Evolutionary conservation across 768 basidiomycete species (phyloP).

Genomic region (Candolleomyces efflorescens): DNA sequence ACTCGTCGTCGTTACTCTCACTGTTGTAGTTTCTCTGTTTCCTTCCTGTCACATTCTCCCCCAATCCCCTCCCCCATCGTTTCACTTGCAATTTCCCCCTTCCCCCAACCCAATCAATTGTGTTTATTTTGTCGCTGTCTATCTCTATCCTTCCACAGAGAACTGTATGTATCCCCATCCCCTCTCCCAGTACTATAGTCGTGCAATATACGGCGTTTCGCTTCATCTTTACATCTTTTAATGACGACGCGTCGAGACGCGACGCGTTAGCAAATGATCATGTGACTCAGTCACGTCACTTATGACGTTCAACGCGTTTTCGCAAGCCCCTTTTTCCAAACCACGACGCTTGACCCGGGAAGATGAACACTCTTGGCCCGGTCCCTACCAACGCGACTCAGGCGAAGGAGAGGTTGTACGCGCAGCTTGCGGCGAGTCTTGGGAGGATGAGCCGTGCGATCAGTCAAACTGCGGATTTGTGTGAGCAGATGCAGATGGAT

Average conservation of each 20-base stretch:
- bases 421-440: slow-evolving; percentile 67
- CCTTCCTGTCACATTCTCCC: background rate
- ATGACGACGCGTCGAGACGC: background rate
- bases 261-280: background rate
- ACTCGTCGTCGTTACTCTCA: background rate
- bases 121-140: background rate
- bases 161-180: background rate
- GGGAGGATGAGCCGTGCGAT: slow-evolving; percentile 65
- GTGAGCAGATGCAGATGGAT: slow-evolving; percentile 72
- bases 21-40: background rate
- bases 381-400: slow-evolving; percentile 63
- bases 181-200: no score
- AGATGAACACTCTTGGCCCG: slow-evolving; percentile 15
- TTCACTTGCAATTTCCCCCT: background rate
- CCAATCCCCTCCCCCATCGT: background rate
- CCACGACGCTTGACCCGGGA: background rate
- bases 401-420: slow-evolving; percentile 78
- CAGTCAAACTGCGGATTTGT: slow-evolving; percentile 69
- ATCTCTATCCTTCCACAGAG: background rate
- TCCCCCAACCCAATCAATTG: background rate
- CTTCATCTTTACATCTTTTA: background rate
- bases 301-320: background rate
- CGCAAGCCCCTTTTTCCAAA: background rate
- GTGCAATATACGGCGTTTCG: no score
- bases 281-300: background rate